These are phyloP conservation scores for Diaporthe capsici DNA, from an alignment of 2,329 filamentous ascomycete genomes.

Conservation along the genomic window DNA sequence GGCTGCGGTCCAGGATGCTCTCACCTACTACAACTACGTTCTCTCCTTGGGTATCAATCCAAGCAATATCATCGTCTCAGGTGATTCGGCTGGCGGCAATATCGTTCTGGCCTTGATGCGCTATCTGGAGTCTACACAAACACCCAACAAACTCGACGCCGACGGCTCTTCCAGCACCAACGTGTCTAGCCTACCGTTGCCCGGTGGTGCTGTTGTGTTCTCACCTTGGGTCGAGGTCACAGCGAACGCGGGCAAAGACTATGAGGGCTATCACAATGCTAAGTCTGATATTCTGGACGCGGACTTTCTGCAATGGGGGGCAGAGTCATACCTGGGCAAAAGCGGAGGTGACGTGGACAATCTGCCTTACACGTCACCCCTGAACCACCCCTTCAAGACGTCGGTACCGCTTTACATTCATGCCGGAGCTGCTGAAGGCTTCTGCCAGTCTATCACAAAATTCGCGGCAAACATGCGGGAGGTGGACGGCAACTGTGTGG, in stretches of 20 bases:
- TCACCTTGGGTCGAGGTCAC: slow-evolving; percentile 31
- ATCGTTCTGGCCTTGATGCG: slow-evolving; percentile 44
- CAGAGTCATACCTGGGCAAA: slow-evolving; percentile 39
- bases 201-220: slow-evolving; percentile 14
- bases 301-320: slow-evolving; percentile 45
- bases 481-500: slow-evolving; percentile 17
- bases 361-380: slow-evolving; percentile 44
- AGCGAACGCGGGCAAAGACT: slow-evolving; percentile 2
- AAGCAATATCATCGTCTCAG: slow-evolving; percentile 36
- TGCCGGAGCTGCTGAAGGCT: slow-evolving; percentile 43
- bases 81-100: slow-evolving; percentile 39
- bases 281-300: slow-evolving; percentile 42
- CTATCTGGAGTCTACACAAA: slow-evolving; percentile 32
- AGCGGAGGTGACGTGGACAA: slow-evolving; percentile 16
- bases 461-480: slow-evolving; percentile 44
- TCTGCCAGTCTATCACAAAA: slow-evolving; percentile 38
- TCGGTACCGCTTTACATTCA: slow-evolving; percentile 44
- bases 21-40: slow-evolving; percentile 42
- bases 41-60: slow-evolving; percentile 27
- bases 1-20: slow-evolving; percentile 44
- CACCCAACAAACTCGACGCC: too few species aligned
- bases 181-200: too few species aligned
- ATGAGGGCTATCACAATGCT: too few species aligned
- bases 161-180: slow-evolving; percentile 35
- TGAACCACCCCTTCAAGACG: slow-evolving; percentile 44